A percentile compares a stretch with the other conserved stretches of the same genome.
Conservation (phyloP, 1,139 yeast species). For the Sugiyamaella neomexicana region DNA sequence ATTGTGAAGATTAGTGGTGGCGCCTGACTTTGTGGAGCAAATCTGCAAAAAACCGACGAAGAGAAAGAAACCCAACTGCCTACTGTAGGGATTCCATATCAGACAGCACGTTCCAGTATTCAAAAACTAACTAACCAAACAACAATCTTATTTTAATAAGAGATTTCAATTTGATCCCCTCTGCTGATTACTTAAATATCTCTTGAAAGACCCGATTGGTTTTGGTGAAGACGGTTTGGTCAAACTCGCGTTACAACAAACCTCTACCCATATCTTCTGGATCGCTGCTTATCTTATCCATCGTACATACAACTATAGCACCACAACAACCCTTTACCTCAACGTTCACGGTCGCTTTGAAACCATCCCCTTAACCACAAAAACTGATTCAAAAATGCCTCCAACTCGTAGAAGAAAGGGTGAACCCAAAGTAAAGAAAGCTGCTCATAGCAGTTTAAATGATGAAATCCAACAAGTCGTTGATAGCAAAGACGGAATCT, state of each 20-base stretch:
- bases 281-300: conserved; percentile 4
- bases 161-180: too few relatives aligned
- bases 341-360: not conserved
- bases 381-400: not conserved
- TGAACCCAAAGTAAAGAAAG: conserved; percentile 11
- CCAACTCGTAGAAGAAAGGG: conserved; percentile 16
- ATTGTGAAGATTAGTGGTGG: not conserved
- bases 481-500: conserved; percentile 16
- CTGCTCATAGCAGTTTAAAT: not conserved
- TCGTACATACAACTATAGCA: not conserved
- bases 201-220: too few relatives aligned
- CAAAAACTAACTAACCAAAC: too few relatives aligned
- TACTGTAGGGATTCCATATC: too few relatives aligned
- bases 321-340: not conserved
- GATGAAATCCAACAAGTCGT: conserved; percentile 12
- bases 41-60: too few relatives aligned
- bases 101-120: too few relatives aligned
- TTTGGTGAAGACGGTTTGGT: too few relatives aligned
- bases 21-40: not conserved
- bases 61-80: too few relatives aligned
- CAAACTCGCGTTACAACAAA: not conserved
- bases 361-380: not conserved
- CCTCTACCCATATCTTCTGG: conserved; percentile 1
- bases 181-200: too few relatives aligned
- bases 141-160: too few relatives aligned